A percentile compares a stretch with the other conserved stretches of the same genome.
Conservation (phyloP, 768 basidiomycete genomes). For the Strobilomyces dryophilus region DNA sequence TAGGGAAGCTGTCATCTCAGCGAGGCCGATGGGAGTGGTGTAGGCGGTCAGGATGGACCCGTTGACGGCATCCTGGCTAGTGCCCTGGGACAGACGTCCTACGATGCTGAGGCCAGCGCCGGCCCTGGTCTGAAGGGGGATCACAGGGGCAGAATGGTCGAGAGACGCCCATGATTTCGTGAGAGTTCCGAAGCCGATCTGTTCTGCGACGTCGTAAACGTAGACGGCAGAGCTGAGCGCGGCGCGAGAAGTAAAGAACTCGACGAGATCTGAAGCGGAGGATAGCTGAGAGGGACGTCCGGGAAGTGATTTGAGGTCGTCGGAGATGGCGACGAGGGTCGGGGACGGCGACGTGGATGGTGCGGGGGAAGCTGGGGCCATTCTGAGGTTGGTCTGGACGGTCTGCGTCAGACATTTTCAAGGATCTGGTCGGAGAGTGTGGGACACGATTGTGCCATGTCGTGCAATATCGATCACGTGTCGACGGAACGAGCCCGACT, state of each 20-base stretch:
- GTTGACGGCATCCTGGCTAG: constrained; percentile 60
- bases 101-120: constrained; percentile 81
- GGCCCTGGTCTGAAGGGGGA: constrained; percentile 74
- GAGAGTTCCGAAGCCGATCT: constrained; percentile 73
- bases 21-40: constrained; percentile 80
- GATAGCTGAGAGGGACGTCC: constrained; percentile 2
- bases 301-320: constrained; percentile 14
- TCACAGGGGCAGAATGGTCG: constrained; percentile 47
- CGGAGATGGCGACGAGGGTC: constrained; percentile 34
- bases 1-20: constrained; percentile 78
- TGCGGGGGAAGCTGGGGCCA: constrained; percentile 1
- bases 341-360: constrained; percentile 19
- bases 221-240: constrained; percentile 64
- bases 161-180: constrained; percentile 60
- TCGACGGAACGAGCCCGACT: not conserved
- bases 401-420: not conserved
- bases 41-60: constrained; percentile 70
- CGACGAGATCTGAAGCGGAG: constrained; percentile 61
- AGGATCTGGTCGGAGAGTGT: constrained; percentile 1
- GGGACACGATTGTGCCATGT: constrained; percentile 30
- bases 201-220: constrained; percentile 79
- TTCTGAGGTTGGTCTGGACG: not conserved
- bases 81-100: constrained; percentile 75
- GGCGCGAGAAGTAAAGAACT: constrained; percentile 59
- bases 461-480: constrained; percentile 32